phyloP scores from a whole-genome alignment of 2,329 filamentous ascomycete genomes.

The Pestalotiopsis sp. region DNA sequence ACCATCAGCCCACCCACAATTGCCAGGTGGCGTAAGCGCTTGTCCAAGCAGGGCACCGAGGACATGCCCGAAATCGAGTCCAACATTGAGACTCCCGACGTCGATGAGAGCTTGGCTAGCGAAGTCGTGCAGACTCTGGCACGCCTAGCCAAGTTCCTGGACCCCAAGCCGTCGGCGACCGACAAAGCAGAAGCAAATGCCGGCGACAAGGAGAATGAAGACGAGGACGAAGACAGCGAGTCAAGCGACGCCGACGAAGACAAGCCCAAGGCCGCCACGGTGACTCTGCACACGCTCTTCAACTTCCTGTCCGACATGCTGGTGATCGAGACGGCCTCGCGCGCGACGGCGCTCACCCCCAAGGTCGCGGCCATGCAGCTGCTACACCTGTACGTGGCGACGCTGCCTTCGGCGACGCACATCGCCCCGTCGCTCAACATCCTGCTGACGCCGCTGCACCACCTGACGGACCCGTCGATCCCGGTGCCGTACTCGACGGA shows the following conservation, averaged over 20 bases:
- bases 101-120: slow-evolving; percentile 75
- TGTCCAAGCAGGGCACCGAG: slow-evolving; percentile 21
- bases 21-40: slow-evolving; percentile 30
- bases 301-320: slow-evolving; percentile 78
- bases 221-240: slow-evolving; percentile 43
- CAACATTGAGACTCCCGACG: slow-evolving; percentile 20
- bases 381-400: slow-evolving; percentile 68
- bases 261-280: slow-evolving; percentile 43
- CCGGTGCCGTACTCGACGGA: slow-evolving; percentile 72
- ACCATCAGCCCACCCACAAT: slow-evolving; percentile 41
- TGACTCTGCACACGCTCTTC: slow-evolving; percentile 72
- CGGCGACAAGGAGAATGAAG: slow-evolving; percentile 43
- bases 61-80: slow-evolving; percentile 14
- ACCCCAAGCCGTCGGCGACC: slow-evolving; percentile 58
- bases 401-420: slow-evolving; percentile 54
- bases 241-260: slow-evolving; percentile 34
- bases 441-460: slow-evolving; percentile 67
- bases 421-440: slow-evolving; percentile 66
- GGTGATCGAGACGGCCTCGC: slow-evolving; percentile 71
- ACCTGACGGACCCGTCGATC: slow-evolving; percentile 81
- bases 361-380: slow-evolving; percentile 79
- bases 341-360: slow-evolving; percentile 65
- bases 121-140: slow-evolving; percentile 81
- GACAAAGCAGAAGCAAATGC: slow-evolving; percentile 45
- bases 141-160: slow-evolving; percentile 71